A percentile compares a stretch with the other conserved stretches of the same genome.
These are phyloP conservation scores for Handroanthus guayacan DNA, from an alignment of 257 asterid genomes.

Conservation along the genomic window DNA sequence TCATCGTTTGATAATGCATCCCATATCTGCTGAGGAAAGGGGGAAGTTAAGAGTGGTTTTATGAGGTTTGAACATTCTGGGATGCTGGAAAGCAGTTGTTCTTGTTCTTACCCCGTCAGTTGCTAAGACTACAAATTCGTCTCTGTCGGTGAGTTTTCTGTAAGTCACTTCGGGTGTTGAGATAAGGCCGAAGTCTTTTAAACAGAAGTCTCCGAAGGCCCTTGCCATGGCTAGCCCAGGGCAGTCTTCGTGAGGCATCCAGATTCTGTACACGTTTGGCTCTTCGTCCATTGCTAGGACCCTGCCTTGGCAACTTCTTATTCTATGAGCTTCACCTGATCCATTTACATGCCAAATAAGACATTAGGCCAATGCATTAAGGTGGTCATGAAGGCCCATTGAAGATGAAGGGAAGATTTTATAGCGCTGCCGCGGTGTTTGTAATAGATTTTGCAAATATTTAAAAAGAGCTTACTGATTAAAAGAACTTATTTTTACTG, in stretches of 20 bases:
- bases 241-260: constrained; percentile 94
- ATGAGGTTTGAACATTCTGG: no score
- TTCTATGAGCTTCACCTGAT: constrained; percentile 70
- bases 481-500: no score
- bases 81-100: background rate
- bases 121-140: constrained; percentile 88
- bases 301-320: constrained; percentile 66
- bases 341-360: background rate
- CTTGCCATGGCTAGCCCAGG: constrained; percentile 97
- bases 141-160: constrained; percentile 61
- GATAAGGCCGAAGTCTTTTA: constrained; percentile 80
- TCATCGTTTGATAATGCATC: constrained; percentile 78
- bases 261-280: constrained; percentile 72
- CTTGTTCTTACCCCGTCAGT: constrained; percentile 82
- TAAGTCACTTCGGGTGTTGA: constrained; percentile 71
- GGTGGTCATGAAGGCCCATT: no score
- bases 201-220: constrained; percentile 90
- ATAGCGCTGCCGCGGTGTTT: no score
- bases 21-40: constrained; percentile 59
- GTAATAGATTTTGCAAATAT: no score
- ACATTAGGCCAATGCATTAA: background rate
- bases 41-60: background rate
- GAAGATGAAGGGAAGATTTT: no score
- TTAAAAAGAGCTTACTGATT: no score
- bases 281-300: constrained; percentile 85